These are phyloP conservation scores for Chaetomiaceae sp. DNA, from an alignment of 2,329 filamentous ascomycete genomes.

Conservation along the genomic window DNA sequence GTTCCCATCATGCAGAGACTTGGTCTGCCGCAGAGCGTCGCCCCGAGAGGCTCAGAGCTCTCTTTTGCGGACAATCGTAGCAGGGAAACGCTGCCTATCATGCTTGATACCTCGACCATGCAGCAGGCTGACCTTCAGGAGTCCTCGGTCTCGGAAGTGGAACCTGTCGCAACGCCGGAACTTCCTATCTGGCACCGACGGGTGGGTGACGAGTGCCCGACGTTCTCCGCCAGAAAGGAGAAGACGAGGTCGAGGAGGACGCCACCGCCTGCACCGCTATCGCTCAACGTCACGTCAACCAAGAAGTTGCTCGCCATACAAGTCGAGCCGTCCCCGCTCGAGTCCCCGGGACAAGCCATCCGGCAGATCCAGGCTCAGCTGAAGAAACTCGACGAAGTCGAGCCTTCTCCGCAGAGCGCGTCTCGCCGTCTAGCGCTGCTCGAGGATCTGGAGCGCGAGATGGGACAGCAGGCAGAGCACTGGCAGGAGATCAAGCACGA, in stretches of 20 bases:
- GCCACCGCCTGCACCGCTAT: conserved; percentile 53
- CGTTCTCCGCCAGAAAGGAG: conserved; percentile 52
- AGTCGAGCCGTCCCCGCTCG: conserved; percentile 49
- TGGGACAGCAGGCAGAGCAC: conserved; percentile 55
- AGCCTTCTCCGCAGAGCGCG: conserved; percentile 36
- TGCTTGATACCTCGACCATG: conserved; percentile 36
- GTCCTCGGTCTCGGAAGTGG: conserved; percentile 30
- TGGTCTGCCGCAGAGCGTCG: conserved; percentile 34
- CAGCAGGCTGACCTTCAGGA: conserved; percentile 22
- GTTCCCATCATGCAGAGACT: conserved; percentile 40
- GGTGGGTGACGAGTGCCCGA: conserved; percentile 54
- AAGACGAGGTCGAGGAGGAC: conserved; percentile 45
- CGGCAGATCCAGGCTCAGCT: conserved; percentile 50
- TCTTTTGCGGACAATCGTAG: conserved; percentile 27
- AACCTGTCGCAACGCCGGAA: conserved; percentile 18
- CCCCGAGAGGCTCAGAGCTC: conserved; percentile 13
- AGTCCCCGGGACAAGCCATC: conserved; percentile 48
- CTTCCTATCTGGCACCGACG: conserved; percentile 48
- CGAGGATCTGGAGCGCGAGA: conserved; percentile 57
- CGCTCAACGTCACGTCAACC: conserved; percentile 39
- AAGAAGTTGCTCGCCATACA: conserved; percentile 43
- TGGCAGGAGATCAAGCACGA: conserved; percentile 56
- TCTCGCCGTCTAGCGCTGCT: conserved; percentile 47
- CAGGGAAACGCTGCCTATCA: conserved; percentile 40
- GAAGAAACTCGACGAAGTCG: conserved; percentile 42